A percentile compares a stretch with the other conserved stretches of the same genome.
Conservation (phyloP, 2,329 filamentous ascomycete species). For the Ophiostoma quercus region DNA sequence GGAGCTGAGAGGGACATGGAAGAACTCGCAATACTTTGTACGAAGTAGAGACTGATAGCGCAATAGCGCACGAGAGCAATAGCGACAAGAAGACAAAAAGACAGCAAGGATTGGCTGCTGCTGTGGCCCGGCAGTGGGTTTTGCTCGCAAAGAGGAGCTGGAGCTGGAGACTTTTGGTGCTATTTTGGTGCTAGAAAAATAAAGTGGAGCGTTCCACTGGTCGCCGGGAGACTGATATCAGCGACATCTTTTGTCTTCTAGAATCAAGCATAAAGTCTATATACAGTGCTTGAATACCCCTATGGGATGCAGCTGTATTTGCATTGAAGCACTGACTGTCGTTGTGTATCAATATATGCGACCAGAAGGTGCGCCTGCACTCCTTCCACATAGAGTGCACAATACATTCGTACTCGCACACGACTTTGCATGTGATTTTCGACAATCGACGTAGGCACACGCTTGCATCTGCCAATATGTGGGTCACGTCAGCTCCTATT, state of each 20-base stretch:
- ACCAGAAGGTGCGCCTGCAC: not conserved
- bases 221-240: conserved; percentile 5
- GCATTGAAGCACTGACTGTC: not conserved
- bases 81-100: no score
- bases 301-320: not conserved
- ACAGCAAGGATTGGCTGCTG: conserved; percentile 14
- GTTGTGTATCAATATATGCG: not conserved
- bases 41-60: not conserved
- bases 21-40: not conserved
- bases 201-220: conserved; percentile 5
- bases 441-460: not conserved
- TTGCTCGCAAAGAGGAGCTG: not conserved
- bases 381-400: not conserved
- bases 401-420: not conserved
- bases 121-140: not conserved
- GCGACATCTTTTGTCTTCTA: not conserved
- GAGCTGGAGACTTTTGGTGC: conserved; percentile 4
- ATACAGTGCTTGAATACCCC: not conserved
- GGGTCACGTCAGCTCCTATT: not conserved
- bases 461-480: not conserved
- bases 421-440: conserved; percentile 13
- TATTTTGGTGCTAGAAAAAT: conserved; percentile 1
- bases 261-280: not conserved
- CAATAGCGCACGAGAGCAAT: not conserved
- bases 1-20: not conserved